Evolutionary conservation across 306 rosid genomes (phyloP), one percentile per base, ranked within the genome.

Genomic region (Luffa aegyptiaca): DNA sequence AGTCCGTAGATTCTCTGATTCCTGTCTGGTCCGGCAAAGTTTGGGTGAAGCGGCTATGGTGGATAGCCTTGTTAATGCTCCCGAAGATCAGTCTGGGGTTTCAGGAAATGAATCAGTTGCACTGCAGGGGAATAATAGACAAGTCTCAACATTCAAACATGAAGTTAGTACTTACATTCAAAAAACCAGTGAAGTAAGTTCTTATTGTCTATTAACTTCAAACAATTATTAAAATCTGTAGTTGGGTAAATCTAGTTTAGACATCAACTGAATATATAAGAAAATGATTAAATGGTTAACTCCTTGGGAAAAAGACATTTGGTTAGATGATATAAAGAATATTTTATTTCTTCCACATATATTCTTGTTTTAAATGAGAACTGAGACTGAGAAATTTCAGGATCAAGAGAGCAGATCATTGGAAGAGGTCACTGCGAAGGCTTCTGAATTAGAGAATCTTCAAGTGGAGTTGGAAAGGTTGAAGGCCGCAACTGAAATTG

Each of bases 401-500:
- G 79, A 70, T 86, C 85, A 82, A 82, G 91, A 87, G 81, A 87
- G 88, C 64, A 58, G 77, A 78, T 80, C 81, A 41, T 1, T 69
- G 49, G 90, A 81, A 81, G 91, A 83, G 76, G 80, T 81, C 57
- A 62, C 52, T 77, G 79, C 71, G 56, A 78, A 82, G 76, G 68
- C 84, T 77, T 84, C 86, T n/a, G 88, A 89, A 77, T 66, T 91
- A 57, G 84, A 82, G 79, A 86, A 81, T 83, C 97, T 90, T 85
- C 92, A 87, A 57, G 83, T 41, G 80, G 97, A 94, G 84, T 69
- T 92, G 76, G 87, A 85, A 64, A 77, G 86, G 82, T 79, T 92
- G 80, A 87, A 82, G 68, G 89, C 80, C 49, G 93, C 89, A 52
- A 85, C 85, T 36, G 84, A 81, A 79, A 84, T 88, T 89, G 89